A percentile compares a stretch with the other conserved stretches of the same genome.
These are phyloP conservation scores for Suillus hirtellus DNA, from an alignment of 768 basidiomycete species.

Conservation along the genomic window DNA sequence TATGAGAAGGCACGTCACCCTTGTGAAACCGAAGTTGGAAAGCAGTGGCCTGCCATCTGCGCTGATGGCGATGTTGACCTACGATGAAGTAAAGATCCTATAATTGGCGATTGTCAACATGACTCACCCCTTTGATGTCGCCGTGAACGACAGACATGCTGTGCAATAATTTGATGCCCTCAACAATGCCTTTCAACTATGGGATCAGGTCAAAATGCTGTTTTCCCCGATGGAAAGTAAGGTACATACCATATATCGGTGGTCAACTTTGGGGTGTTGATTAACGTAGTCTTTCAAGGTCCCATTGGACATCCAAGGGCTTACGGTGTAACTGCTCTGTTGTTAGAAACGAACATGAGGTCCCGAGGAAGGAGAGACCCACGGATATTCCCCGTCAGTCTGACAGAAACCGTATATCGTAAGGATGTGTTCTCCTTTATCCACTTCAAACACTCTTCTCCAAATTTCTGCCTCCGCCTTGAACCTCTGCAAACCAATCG, in stretches of 20 bases:
- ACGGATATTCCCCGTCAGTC: constrained; percentile 58
- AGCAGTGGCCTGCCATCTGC: constrained; percentile 48
- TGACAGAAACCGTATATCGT: constrained; percentile 61
- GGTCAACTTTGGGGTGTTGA: constrained; percentile 42
- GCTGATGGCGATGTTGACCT: constrained; percentile 54
- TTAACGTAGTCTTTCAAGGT: constrained; percentile 49
- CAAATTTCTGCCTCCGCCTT: constrained; percentile 54
- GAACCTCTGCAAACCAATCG: constrained; percentile 41
- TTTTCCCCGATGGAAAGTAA: not conserved
- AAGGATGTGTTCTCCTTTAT: constrained; percentile 51
- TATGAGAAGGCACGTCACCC: constrained; percentile 31
- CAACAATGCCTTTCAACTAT: constrained; percentile 47
- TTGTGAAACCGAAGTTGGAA: constrained; percentile 58
- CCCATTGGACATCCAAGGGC: constrained; percentile 57
- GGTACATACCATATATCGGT: constrained; percentile 39
- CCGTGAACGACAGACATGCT: constrained; percentile 58
- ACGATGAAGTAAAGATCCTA: not conserved
- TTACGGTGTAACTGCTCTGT: constrained; percentile 51
- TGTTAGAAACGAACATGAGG: constrained; percentile 8
- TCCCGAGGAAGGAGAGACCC: constrained; percentile 15
- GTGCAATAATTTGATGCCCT: constrained; percentile 51
- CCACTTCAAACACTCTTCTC: constrained; percentile 53
- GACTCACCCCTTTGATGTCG: constrained; percentile 50
- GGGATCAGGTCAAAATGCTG: constrained; percentile 5
- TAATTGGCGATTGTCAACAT: not conserved